phyloP scores from a whole-genome alignment of 2,329 filamentous ascomycete species.

The Pseudogymnoascus sp. region DNA sequence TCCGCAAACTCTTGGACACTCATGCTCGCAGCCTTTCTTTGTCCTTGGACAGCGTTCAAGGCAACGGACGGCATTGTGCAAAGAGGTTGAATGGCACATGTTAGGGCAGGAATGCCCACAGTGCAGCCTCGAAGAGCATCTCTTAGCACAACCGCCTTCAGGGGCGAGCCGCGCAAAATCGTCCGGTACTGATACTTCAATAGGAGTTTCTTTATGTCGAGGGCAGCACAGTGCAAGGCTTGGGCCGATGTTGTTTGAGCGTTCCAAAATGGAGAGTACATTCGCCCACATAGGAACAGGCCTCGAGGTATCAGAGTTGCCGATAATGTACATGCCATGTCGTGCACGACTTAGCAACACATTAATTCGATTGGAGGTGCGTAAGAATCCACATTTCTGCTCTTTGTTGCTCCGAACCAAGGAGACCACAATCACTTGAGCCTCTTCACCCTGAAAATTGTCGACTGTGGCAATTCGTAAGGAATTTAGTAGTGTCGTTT shows the following conservation, averaged over 20 bases:
- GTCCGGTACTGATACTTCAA: constrained; percentile 26
- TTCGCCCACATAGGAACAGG: constrained; percentile 54
- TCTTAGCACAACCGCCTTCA: constrained; percentile 49
- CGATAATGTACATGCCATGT: constrained; percentile 64
- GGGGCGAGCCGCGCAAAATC: constrained; percentile 36
- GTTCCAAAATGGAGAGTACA: constrained; percentile 45
- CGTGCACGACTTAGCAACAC: constrained; percentile 58
- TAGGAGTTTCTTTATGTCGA: constrained; percentile 45
- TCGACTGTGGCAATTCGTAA: constrained; percentile 54
- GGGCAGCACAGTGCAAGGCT: constrained; percentile 49
- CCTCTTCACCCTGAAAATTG: constrained; percentile 73
- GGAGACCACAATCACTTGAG: constrained; percentile 60
- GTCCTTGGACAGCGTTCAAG: constrained; percentile 36
- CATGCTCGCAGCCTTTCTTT: constrained; percentile 36
- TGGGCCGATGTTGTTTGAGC: constrained; percentile 38
- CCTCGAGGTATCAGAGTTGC: constrained; percentile 50
- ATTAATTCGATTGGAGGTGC: constrained; percentile 58
- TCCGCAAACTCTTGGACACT: constrained; percentile 36
- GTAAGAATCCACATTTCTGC: constrained; percentile 54
- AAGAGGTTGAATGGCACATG: constrained; percentile 38
- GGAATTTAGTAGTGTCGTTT: constrained; percentile 34
- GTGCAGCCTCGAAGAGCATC: constrained; percentile 24
- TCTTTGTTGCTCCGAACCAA: constrained; percentile 59
- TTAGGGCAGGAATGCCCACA: constrained; percentile 42
- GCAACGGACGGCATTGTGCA: constrained; percentile 41